Evolutionary conservation across 2,329 filamentous ascomycete genomes (phyloP).

Genomic region (Penicillium sumatraense): DNA sequence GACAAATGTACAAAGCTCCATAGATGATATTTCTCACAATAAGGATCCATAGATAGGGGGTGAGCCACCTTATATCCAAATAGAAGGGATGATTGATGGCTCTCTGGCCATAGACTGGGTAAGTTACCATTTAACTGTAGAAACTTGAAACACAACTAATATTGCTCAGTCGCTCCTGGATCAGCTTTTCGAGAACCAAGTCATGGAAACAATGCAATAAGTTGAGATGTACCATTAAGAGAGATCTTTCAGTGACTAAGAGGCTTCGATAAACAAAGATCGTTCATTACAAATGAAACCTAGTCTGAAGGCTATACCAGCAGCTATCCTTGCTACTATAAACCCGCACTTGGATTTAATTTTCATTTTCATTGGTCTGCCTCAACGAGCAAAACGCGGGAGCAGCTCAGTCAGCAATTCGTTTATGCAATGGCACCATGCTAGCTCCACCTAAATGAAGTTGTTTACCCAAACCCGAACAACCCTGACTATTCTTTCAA

Average conservation of each 20-base stretch:
- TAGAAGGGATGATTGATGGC: conserved; percentile 26
- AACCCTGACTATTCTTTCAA: not conserved
- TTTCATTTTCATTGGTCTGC: not conserved
- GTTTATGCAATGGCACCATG: not conserved
- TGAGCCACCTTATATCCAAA: conserved; percentile 19
- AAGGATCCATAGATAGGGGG: not conserved
- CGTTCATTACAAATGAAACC: too few species aligned
- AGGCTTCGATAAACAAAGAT: not conserved
- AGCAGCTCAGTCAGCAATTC: not conserved
- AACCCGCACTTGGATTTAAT: not conserved
- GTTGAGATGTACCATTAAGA: not conserved
- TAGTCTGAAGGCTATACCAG: not conserved
- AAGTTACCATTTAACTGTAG: not conserved
- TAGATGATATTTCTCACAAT: not conserved
- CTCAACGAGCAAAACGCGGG: not conserved
- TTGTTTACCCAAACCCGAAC: not conserved
- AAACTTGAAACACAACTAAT: not conserved
- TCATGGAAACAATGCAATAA: not conserved
- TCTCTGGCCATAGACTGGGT: conserved; percentile 25
- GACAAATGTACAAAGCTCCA: not conserved
- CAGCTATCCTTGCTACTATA: not conserved
- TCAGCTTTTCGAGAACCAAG: conserved; percentile 12
- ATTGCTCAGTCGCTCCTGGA: conserved; percentile 9
- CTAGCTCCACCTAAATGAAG: not conserved
- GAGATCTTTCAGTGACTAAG: not conserved